Base-by-base conservation (phyloP, 2,329 filamentous ascomycete species). In the Capronia americana region DNA sequence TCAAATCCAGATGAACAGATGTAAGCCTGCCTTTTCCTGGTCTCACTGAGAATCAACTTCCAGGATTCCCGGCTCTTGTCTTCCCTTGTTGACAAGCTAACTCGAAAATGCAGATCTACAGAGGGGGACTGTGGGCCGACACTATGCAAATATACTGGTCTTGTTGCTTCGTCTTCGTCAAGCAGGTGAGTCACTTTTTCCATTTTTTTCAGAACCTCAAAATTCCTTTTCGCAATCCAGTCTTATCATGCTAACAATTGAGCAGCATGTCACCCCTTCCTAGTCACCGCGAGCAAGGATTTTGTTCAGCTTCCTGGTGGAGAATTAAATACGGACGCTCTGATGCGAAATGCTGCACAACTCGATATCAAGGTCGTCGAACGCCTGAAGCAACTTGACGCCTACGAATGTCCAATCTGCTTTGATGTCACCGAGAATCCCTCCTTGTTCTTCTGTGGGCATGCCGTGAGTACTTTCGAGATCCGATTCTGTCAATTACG, bases 321-420 rank as follows among this genome's bases (percentile, higher is more conserved):
- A 5, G 65, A 63, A 24, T 77, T 85, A 23, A 78, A 81, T 2
- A 82, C 84, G 57, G 79, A 86, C 5, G 82, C 88, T 30, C 85
- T 92, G 75, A 74, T 87, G 14, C 82, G 55, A 30, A 63, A 63
- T 23, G 91, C 92, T 1, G 85, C 86, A 72, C 75, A 81, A 23
- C 80, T 97, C 11, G 76, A 81, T 5, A 71, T 77, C 0, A 81
- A 86, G 2, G 90, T 92, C 12, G 83, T 96, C 20, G 74, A 81
- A n/a, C 87, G 92, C 6, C 84, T 95, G 74, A 90, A 82, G 69
- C 46, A 81, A 12, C 78, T 81, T 5, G 82, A 87, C 0, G 85
- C 82, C 1, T 92, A 94, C 57, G 90, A 93, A 75, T 96, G 93
- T 73, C 91, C 91, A 0, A 88, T 95, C 23, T 97, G 93, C 76